A percentile compares a stretch with the other conserved stretches of the same genome.
These are phyloP conservation scores for Eimeria sp. DNA, from an alignment of 169 alveolate genomes.

Conservation along the genomic window DNA sequence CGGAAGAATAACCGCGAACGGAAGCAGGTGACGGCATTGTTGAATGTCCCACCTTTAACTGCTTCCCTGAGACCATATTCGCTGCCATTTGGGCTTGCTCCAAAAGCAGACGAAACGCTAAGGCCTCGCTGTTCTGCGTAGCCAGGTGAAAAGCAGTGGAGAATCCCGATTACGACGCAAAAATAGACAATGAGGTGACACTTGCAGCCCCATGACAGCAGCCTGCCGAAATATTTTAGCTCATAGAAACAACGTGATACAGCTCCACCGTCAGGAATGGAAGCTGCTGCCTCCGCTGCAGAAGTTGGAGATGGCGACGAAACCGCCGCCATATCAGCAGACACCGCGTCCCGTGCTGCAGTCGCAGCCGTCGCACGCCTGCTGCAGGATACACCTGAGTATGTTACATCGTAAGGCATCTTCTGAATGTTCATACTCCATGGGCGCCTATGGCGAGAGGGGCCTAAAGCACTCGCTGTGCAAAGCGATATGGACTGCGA, in stretches of 20 bases:
- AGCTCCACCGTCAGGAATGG: not conserved
- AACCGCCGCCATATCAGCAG: not conserved
- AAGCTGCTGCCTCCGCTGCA: slow-evolving; percentile 1
- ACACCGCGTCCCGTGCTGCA: slow-evolving; percentile 5
- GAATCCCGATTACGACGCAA: not conserved
- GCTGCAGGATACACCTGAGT: not conserved
- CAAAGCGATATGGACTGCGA: not conserved
- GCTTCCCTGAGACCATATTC: not conserved
- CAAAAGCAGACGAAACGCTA: not conserved
- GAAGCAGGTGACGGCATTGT: not conserved
- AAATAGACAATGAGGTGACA: not conserved
- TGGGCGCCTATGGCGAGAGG: not conserved
- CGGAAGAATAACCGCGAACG: not conserved
- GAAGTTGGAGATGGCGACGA: not conserved
- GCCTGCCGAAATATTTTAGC: not conserved
- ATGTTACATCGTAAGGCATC: not conserved
- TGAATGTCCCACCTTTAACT: not conserved
- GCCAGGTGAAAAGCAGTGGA: not conserved
- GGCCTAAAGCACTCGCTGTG: not conserved
- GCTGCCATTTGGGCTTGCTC: not conserved
- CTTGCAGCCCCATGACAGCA: not conserved
- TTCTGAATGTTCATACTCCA: not conserved
- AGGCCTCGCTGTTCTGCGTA: slow-evolving; percentile 26
- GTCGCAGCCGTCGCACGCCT: not conserved
- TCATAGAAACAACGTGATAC: not conserved